phyloP scores from a whole-genome alignment of 1,284 basidiomycete species.

The Ceratobasidium sp. region DNA sequence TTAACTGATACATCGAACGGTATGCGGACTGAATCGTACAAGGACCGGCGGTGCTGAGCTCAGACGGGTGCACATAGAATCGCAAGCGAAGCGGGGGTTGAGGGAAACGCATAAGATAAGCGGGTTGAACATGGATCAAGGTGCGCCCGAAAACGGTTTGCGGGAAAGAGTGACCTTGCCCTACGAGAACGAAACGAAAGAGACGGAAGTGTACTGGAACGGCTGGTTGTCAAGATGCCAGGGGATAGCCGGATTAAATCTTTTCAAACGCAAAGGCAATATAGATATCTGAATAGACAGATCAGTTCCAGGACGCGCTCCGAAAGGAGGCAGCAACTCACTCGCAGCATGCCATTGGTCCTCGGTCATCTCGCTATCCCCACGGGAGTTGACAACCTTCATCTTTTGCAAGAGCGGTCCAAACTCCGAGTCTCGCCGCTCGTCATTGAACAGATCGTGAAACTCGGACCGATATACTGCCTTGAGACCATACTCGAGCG shows the following conservation, averaged over 20 bases:
- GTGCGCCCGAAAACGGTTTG: neutral
- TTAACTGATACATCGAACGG: slow-evolving; percentile 34
- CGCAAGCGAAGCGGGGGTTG: neutral
- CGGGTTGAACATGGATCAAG: slow-evolving; percentile 1
- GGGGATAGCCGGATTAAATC: no score
- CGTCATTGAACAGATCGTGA: slow-evolving; percentile 82
- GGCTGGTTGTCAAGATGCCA: no score
- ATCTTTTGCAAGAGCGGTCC: slow-evolving; percentile 80
- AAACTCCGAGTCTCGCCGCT: slow-evolving; percentile 79
- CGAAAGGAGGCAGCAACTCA: slow-evolving; percentile 57
- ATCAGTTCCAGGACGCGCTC: slow-evolving; percentile 33
- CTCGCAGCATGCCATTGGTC: slow-evolving; percentile 97
- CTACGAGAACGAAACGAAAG: slow-evolving; percentile 5
- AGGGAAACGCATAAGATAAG: neutral
- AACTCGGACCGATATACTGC: slow-evolving; percentile 87
- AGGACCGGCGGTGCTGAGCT: neutral
- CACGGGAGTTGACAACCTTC: slow-evolving; percentile 84
- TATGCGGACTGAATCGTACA: slow-evolving; percentile 19
- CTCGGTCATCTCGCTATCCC: slow-evolving; percentile 88
- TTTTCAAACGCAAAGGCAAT: slow-evolving; percentile 85
- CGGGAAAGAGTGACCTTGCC: neutral
- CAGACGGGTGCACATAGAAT: neutral
- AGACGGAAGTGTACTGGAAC: no score
- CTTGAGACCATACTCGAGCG: slow-evolving; percentile 79
- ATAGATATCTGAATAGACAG: slow-evolving; percentile 69